phyloP scores from a whole-genome alignment of 768 basidiomycete species.

The Pisolithus microcarpus region DNA sequence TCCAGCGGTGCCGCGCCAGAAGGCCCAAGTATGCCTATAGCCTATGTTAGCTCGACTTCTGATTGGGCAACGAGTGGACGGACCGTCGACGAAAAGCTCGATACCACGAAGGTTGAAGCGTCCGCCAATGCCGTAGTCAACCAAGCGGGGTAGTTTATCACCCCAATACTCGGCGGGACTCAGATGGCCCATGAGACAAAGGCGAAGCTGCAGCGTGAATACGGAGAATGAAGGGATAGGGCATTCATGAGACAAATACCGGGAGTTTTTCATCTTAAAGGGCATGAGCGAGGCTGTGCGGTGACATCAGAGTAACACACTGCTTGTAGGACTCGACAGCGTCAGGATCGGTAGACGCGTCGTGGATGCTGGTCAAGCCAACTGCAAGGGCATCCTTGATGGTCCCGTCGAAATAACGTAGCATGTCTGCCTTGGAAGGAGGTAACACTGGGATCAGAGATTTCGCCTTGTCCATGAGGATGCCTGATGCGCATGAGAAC shows the following conservation, averaged over 20 bases:
- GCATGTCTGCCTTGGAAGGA: slow-evolving; percentile 49
- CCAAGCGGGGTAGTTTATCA: slow-evolving; percentile 47
- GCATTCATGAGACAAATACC: slow-evolving; percentile 31
- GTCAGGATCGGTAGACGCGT: slow-evolving; percentile 51
- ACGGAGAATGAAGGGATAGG: neutral
- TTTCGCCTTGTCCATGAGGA: slow-evolving; percentile 89
- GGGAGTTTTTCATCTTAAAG: slow-evolving; percentile 69
- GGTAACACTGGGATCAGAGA: slow-evolving; percentile 58
- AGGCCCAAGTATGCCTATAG: slow-evolving; percentile 75
- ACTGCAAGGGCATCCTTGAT: slow-evolving; percentile 63
- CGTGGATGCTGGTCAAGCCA: slow-evolving; percentile 87
- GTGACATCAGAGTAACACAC: slow-evolving; percentile 31
- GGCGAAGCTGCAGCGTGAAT: slow-evolving; percentile 38
- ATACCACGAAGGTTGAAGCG: slow-evolving; percentile 56
- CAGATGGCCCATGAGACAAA: slow-evolving; percentile 55
- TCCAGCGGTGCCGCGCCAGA: slow-evolving; percentile 86
- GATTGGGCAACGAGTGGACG: neutral
- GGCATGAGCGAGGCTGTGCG: slow-evolving; percentile 1
- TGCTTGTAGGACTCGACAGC: slow-evolving; percentile 58
- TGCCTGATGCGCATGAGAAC: slow-evolving; percentile 32
- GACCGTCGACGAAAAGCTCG: slow-evolving; percentile 75
- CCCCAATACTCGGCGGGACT: slow-evolving; percentile 62
- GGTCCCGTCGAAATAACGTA: slow-evolving; percentile 55
- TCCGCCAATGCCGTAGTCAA: slow-evolving; percentile 48
- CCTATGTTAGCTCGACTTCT: slow-evolving; percentile 1